phyloP scores from a whole-genome alignment of 2,329 filamentous ascomycete genomes.

The Claviceps spartinae region DNA sequence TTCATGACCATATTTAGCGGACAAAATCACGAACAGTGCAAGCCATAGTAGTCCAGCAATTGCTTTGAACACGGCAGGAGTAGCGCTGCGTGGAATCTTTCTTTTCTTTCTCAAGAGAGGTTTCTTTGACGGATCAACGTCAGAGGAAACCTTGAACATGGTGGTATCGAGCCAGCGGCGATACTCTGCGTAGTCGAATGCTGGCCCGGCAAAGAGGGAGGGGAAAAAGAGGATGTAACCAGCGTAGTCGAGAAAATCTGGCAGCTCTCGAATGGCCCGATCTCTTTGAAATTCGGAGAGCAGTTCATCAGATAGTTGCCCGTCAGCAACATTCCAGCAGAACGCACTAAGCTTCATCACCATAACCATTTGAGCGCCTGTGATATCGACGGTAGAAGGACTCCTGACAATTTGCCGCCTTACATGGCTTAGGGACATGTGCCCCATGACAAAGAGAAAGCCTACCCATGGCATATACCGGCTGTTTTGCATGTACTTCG shows the following conservation, averaged over 20 bases:
- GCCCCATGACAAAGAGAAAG: constrained; percentile 87
- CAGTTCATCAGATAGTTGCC: constrained; percentile 61
- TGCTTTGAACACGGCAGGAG: constrained; percentile 68
- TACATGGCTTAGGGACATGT: constrained; percentile 87
- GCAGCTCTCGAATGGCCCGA: constrained; percentile 61
- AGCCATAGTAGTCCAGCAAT: constrained; percentile 67
- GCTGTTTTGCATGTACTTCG: constrained; percentile 61
- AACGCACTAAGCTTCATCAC: constrained; percentile 97
- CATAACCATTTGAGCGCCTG: constrained; percentile 92
- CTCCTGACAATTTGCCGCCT: constrained; percentile 58
- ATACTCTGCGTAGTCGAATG: constrained; percentile 93
- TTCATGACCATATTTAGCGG: constrained; percentile 48
- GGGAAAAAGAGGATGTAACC: constrained; percentile 96
- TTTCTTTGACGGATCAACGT: constrained; percentile 71
- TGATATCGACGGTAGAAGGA: constrained; percentile 66
- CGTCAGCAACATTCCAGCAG: constrained; percentile 96
- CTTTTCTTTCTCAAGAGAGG: constrained; percentile 80
- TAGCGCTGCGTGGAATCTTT: constrained; percentile 82
- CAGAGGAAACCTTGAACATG: constrained; percentile 80
- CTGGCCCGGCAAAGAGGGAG: constrained; percentile 73
- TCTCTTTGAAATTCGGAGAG: constrained; percentile 82
- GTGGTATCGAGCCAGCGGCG: constrained; percentile 81
- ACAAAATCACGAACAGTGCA: constrained; percentile 59
- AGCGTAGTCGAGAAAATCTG: constrained; percentile 63
- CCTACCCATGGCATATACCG: constrained; percentile 97